A percentile compares a stretch with the other conserved stretches of the same genome.
These are phyloP conservation scores for Diutina rugosa DNA, from an alignment of 1,139 yeast species.

Conservation along the genomic window DNA sequence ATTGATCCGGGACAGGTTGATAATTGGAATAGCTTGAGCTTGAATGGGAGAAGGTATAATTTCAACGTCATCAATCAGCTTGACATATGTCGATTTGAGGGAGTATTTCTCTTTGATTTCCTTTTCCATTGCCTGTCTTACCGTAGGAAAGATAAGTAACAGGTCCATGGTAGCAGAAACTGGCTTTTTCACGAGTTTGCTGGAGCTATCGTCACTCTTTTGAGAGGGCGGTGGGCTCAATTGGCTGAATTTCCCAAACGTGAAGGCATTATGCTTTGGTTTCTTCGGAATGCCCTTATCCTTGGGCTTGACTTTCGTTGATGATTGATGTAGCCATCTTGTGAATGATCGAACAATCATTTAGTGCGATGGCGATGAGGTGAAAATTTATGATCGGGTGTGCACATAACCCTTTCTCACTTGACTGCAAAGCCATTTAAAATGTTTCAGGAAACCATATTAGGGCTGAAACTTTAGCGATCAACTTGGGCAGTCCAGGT, in stretches of 20 bases:
- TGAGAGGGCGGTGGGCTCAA: not conserved
- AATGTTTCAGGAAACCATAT: no score
- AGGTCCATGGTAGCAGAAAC: slow-evolving; percentile 48
- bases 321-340: not conserved
- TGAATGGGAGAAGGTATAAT: slow-evolving; percentile 32
- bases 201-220: not conserved
- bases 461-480: no score
- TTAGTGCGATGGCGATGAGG: not conserved
- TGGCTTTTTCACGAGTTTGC: not conserved
- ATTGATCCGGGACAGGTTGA: slow-evolving; percentile 21
- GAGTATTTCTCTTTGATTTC: slow-evolving; percentile 41
- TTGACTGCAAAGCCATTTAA: no score
- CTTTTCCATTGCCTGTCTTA: slow-evolving; percentile 49
- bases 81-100: slow-evolving; percentile 22
- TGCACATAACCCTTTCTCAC: not conserved
- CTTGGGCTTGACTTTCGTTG: not conserved
- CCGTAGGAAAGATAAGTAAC: slow-evolving; percentile 52
- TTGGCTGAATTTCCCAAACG: not conserved
- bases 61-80: slow-evolving; percentile 17
- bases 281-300: not conserved
- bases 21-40: slow-evolving; percentile 31
- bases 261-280: not conserved
- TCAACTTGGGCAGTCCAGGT: no score
- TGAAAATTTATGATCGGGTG: not conserved
- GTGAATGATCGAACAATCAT: not conserved